phyloP scores from a whole-genome alignment of 805 yeast genomes.

The Blastobotrys muscicola region DNA sequence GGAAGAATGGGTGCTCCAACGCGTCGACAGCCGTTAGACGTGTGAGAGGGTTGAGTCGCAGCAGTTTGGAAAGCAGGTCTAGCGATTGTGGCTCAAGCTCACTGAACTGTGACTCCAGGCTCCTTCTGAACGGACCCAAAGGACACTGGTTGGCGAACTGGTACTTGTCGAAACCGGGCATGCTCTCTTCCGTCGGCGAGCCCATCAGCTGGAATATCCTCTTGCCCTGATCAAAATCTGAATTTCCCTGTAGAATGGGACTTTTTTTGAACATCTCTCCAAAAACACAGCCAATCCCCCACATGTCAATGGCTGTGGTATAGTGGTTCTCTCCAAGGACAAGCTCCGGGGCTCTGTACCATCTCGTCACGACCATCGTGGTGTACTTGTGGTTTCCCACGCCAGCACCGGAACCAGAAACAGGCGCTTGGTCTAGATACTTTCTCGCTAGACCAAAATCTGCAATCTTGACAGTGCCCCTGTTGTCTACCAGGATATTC shows the following conservation, averaged over 20 bases:
- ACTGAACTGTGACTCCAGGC: conserved; percentile 33
- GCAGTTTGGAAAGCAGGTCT: conserved; percentile 45
- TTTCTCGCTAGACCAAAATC: conserved; percentile 91
- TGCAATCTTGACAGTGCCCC: conserved; percentile 79
- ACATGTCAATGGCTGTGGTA: conserved; percentile 91
- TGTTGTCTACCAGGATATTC: conserved; percentile 70
- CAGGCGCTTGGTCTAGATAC: conserved; percentile 55
- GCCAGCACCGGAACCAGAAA: conserved; percentile 37
- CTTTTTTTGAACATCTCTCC: conserved; percentile 77
- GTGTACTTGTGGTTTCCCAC: conserved; percentile 37
- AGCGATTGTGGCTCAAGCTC: conserved; percentile 20
- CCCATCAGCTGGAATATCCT: conserved; percentile 76
- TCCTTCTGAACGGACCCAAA: conserved; percentile 21
- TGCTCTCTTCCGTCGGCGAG: conserved; percentile 50
- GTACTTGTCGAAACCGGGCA: conserved; percentile 53
- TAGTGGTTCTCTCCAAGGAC: conserved; percentile 76
- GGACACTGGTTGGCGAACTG: conserved; percentile 33
- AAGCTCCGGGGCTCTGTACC: conserved; percentile 97
- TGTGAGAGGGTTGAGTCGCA: conserved; percentile 59
- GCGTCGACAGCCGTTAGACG: conserved; percentile 79
- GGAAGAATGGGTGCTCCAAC: conserved; percentile 58
- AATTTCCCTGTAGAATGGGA: conserved; percentile 77
- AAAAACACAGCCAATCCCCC: conserved; percentile 97
- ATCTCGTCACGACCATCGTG: conserved; percentile 82
- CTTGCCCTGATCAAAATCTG: conserved; percentile 83